These are phyloP conservation scores for Eleusine indica DNA, from an alignment of 176 grass and related monocot genomes.

Conservation along the genomic window DNA sequence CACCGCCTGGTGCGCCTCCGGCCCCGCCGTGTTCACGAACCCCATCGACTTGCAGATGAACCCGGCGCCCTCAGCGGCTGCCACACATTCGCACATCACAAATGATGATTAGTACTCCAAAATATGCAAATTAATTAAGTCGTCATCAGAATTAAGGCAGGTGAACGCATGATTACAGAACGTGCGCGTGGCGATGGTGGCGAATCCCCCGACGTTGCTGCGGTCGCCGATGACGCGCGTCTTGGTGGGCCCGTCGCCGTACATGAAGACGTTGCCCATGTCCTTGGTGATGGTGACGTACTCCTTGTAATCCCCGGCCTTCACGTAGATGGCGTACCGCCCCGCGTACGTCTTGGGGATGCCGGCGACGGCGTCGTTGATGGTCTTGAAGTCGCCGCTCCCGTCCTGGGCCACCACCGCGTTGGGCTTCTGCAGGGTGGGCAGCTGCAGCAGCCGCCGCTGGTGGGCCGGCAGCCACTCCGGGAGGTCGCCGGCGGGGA, in stretches of 20 bases:
- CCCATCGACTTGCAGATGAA: constrained; percentile 92
- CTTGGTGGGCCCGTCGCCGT: constrained; percentile 68
- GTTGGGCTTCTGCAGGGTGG: constrained; percentile 48
- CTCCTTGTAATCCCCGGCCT: constrained; percentile 88
- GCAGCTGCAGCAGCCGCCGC: constrained; percentile 60
- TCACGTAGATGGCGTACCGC: constrained; percentile 87
- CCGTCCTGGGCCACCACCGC: constrained; percentile 82
- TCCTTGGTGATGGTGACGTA: constrained; percentile 58
- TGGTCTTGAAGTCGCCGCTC: constrained; percentile 85
- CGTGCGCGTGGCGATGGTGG: constrained; percentile 63
- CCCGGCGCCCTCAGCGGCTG: constrained; percentile 61
- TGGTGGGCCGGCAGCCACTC: constrained; percentile 56
- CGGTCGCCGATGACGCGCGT: constrained; percentile 59
- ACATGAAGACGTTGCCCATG: constrained; percentile 74
- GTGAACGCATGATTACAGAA: constrained; percentile 50
- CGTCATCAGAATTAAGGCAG: neutral
- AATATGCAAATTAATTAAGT: neutral
- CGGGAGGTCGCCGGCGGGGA: constrained; percentile 26
- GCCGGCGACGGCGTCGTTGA: constrained; percentile 64
- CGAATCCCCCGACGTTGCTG: constrained; percentile 55
- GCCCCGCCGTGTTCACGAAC: constrained; percentile 83
- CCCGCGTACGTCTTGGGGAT: constrained; percentile 42
- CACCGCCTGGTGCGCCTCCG: constrained; percentile 80
- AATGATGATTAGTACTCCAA: no score
- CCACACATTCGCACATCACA: neutral